Percentiles rank a stretch among this genome's conserved stretches.
Conservation (phyloP, 805 yeast genomes). For the Zygosaccharomyces bisporus region DNA sequence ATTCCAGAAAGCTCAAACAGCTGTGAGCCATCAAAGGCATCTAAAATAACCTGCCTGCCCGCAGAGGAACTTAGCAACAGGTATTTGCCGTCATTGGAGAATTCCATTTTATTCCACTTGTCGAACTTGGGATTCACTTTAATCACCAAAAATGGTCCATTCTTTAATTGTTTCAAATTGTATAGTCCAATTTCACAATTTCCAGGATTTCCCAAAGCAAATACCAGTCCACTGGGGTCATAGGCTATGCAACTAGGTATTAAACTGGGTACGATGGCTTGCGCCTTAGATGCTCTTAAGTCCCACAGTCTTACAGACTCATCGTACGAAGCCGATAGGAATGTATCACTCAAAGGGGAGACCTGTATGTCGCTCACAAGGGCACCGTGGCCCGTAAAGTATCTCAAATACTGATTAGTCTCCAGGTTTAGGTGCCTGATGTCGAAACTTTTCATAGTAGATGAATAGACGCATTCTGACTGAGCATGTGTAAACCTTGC, state of each 20-base stretch:
- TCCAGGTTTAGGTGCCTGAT: slow-evolving; percentile 72
- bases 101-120: slow-evolving; percentile 65
- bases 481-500: slow-evolving; percentile 79
- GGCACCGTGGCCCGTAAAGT: slow-evolving; percentile 82
- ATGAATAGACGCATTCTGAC: slow-evolving; percentile 71
- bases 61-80: slow-evolving; percentile 56
- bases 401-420: slow-evolving; percentile 75
- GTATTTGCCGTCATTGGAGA: slow-evolving; percentile 71
- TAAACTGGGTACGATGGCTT: slow-evolving; percentile 56
- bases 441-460: slow-evolving; percentile 74
- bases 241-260: slow-evolving; percentile 58
- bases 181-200: slow-evolving; percentile 52
- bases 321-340: slow-evolving; percentile 69
- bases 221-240: slow-evolving; percentile 81
- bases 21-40: slow-evolving; percentile 62
- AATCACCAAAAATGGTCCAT: slow-evolving; percentile 51
- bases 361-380: slow-evolving; percentile 70
- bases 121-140: slow-evolving; percentile 37
- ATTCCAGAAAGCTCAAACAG: slow-evolving; percentile 48
- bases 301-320: slow-evolving; percentile 88
- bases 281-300: slow-evolving; percentile 58
- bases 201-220: slow-evolving; percentile 58
- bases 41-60: slow-evolving; percentile 57
- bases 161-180: slow-evolving; percentile 55
- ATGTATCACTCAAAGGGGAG: slow-evolving; percentile 61